Percentiles rank a stretch among this genome's conserved stretches.
These are phyloP conservation scores for Talaromyces wortmannii DNA, from an alignment of 495 filamentous ascomycete species.

Conservation along the genomic window DNA sequence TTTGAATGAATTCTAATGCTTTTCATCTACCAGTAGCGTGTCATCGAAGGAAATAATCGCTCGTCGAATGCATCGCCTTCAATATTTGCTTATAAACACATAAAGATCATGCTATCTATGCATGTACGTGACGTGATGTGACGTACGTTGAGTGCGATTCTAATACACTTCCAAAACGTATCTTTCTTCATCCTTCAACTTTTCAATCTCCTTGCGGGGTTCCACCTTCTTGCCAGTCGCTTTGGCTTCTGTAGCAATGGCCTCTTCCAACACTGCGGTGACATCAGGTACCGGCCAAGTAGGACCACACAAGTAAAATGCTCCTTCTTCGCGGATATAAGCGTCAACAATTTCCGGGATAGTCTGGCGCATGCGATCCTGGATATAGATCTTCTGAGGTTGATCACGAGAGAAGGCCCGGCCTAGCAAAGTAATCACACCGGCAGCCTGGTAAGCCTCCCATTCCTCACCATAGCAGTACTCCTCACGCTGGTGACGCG, in stretches of 20 bases:
- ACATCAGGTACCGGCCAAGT: slow-evolving; percentile 99
- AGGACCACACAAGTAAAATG: slow-evolving; percentile 94
- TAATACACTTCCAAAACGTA: slow-evolving; percentile 98
- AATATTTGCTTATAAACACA: neutral
- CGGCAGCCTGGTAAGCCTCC: slow-evolving; percentile 95
- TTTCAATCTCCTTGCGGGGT: slow-evolving; percentile 87
- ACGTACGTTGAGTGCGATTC: slow-evolving; percentile 1
- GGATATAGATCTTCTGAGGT: slow-evolving; percentile 97
- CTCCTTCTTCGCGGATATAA: slow-evolving; percentile 80
- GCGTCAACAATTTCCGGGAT: slow-evolving; percentile 80
- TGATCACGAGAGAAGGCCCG: slow-evolving; percentile 95
- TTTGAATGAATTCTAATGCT: neutral
- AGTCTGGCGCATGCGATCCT: slow-evolving; percentile 92
- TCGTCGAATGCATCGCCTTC: neutral
- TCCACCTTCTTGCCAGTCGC: slow-evolving; percentile 70
- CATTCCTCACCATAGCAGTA: slow-evolving; percentile 99
- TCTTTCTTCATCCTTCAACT: slow-evolving; percentile 85
- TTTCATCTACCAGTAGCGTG: too few species aligned
- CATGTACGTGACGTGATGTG: neutral
- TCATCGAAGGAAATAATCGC: neutral
- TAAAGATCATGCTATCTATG: neutral
- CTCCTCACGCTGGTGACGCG: slow-evolving; percentile 93
- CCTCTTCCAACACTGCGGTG: slow-evolving; percentile 87
- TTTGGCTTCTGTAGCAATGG: slow-evolving; percentile 73
- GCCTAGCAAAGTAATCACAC: slow-evolving; percentile 89